A percentile compares a stretch with the other conserved stretches of the same genome.
These are phyloP conservation scores for Coemansia nantahalensis DNA, from an alignment of 192 early-diverging fungal species.

Conservation along the genomic window DNA sequence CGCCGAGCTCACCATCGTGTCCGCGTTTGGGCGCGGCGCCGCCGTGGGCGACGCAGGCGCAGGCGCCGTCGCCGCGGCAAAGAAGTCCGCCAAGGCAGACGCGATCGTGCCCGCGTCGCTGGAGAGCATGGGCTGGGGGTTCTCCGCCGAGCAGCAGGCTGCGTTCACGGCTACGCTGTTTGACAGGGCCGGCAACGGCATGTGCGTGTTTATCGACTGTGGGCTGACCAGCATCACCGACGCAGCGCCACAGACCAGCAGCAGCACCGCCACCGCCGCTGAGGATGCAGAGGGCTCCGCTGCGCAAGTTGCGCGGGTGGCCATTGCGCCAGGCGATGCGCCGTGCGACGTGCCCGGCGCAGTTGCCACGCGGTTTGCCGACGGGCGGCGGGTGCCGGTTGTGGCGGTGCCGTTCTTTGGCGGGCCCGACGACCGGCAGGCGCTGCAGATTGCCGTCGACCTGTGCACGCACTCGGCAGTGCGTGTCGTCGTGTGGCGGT, in stretches of 20 bases:
- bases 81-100: background rate
- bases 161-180: conserved; percentile 53
- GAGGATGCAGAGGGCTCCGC: too few species aligned
- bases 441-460: conserved; percentile 54
- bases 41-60: background rate
- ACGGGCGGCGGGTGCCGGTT: conserved; percentile 53
- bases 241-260: background rate
- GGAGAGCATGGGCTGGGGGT: conserved; percentile 43
- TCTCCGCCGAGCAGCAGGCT: conserved; percentile 52
- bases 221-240: conserved; percentile 56
- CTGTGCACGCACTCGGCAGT: conserved; percentile 50
- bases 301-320: background rate
- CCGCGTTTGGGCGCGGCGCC: conserved; percentile 54
- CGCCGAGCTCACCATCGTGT: conserved; percentile 69
- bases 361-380: conserved; percentile 15
- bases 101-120: conserved; percentile 35
- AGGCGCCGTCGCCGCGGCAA: background rate
- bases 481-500: conserved; percentile 55
- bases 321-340: conserved; percentile 3
- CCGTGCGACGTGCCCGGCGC: background rate
- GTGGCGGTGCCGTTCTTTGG: conserved; percentile 75
- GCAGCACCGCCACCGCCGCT: too few species aligned
- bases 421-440: conserved; percentile 68
- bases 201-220: conserved; percentile 68
- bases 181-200: conserved; percentile 36